Conservation (phyloP, 2,329 filamentous ascomycete genomes). For the Pseudocercospora eumusae region DNA sequence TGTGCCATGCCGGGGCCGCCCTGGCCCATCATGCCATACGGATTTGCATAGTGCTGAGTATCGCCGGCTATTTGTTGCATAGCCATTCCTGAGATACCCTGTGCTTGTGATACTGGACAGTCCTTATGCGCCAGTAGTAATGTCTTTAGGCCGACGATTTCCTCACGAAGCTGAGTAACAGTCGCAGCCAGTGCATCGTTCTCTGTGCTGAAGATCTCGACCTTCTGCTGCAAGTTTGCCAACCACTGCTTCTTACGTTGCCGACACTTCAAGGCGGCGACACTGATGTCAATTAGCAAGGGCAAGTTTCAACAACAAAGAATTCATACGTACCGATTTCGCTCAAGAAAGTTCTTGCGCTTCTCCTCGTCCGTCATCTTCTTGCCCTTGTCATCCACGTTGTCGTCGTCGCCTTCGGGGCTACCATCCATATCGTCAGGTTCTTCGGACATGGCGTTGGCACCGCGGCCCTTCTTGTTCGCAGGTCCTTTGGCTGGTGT, state of each 20-base stretch:
- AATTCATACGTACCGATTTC: constrained; percentile 73
- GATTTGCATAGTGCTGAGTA: constrained; percentile 47
- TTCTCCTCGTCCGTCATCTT: constrained; percentile 99
- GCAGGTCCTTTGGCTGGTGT: constrained; percentile 63
- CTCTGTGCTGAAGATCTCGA: constrained; percentile 87
- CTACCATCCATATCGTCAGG: constrained; percentile 55
- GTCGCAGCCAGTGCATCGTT: constrained; percentile 85
- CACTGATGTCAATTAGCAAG: constrained; percentile 51
- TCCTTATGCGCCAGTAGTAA: constrained; percentile 92
- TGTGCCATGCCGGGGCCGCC: constrained; percentile 38
- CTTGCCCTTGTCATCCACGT: constrained; percentile 58
- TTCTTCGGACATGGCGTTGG: constrained; percentile 53
- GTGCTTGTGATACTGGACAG: constrained; percentile 86
- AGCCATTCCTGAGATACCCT: constrained; percentile 62
- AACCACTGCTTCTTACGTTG: constrained; percentile 99
- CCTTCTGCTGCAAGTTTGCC: constrained; percentile 88
- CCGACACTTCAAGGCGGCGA: constrained; percentile 93
- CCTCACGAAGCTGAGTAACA: constrained; percentile 81
- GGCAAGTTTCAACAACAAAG: background rate
- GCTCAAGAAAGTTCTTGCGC: constrained; percentile 93
- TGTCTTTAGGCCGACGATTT: constrained; percentile 93
- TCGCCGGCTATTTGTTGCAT: constrained; percentile 55
- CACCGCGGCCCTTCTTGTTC: constrained; percentile 71
- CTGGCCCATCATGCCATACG: constrained; percentile 50
- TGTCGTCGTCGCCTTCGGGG: constrained; percentile 45